Base-by-base conservation (phyloP, 2,329 filamentous ascomycete species). In the Beauveria brongniartii region DNA sequence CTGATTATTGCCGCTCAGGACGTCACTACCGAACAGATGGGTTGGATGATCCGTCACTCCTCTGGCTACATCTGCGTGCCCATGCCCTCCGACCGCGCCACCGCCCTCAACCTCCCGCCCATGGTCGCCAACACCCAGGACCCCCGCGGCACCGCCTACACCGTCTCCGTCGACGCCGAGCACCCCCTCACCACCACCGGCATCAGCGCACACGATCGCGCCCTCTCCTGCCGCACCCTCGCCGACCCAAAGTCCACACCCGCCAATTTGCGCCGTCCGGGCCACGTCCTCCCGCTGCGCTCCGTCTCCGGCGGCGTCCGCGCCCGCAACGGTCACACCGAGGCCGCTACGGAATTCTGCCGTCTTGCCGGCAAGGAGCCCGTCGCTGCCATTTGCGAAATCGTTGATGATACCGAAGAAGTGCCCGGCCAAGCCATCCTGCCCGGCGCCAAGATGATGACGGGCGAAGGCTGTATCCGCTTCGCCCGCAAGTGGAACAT, bases 41-140 rank as follows among this genome's bases (percentile, higher is more conserved):
- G 92, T 69, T 99, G 97, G 80, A 88, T 99, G 83, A 85, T 99
- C 74, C 91, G 92, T 69, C 86, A 96, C 80, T 89, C 90, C 44
- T 91, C 91, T 3, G 94, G 94, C 71, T 86, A 93, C 71, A 88
- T 99, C 77, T 97, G 94, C 84, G 90, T 89, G 0, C 93, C 94
- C 18, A 81, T 97, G 63, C 80, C 85, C 55, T 81, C 88, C 55
- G 74, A 82, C 47, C 86, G 90, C 69, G 88, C 90, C 72, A 79
- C 82, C 59, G 76, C 80, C 62, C 87, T 97, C 67, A 80, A 82
- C 63, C 88, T 99, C 41, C 92, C 92, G 1, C 92, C 91, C 74
- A 99, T 99, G 94, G 91, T 97, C 26, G 65, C 75, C 64, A 67
- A 75, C 66, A 81, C 81, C 75, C 82, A 94, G 70, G 94, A 99